phyloP scores from a whole-genome alignment of 495 filamentous ascomycete species.

The Tetracladium marchalianum region DNA sequence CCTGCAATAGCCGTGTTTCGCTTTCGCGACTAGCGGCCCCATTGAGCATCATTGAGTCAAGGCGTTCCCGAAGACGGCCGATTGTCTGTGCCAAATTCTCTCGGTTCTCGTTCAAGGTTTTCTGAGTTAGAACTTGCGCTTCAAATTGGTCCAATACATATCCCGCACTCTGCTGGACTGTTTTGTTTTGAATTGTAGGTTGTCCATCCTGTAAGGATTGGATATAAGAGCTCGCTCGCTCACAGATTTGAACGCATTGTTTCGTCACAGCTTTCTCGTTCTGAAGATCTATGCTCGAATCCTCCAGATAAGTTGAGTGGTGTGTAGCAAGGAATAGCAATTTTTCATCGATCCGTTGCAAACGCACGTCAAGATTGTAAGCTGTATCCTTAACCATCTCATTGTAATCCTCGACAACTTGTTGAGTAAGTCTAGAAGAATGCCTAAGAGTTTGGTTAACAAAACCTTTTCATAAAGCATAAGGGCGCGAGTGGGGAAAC shows the following conservation, averaged over 20 bases:
- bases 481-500: slow-evolving; percentile 10
- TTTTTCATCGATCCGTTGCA: slow-evolving; percentile 16
- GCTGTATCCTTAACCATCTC: slow-evolving; percentile 16
- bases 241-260: slow-evolving; percentile 18
- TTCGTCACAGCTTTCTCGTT: slow-evolving; percentile 16
- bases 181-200: slow-evolving; percentile 9
- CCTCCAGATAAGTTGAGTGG: slow-evolving; percentile 3
- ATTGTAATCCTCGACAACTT: slow-evolving; percentile 14
- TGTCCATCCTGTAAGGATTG: slow-evolving; percentile 12
- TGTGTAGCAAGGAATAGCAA: slow-evolving; percentile 6
- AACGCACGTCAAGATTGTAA: slow-evolving; percentile 12
- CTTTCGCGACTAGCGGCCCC: slow-evolving; percentile 9
- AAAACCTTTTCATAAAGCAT: slow-evolving; percentile 8
- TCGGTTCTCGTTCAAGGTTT: slow-evolving; percentile 19
- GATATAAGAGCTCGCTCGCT: slow-evolving; percentile 13
- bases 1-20: slow-evolving; percentile 20
- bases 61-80: slow-evolving; percentile 19
- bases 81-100: slow-evolving; percentile 18
- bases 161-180: slow-evolving; percentile 5
- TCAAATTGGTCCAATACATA: slow-evolving; percentile 11
- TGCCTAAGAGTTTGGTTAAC: slow-evolving; percentile 11
- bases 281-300: slow-evolving; percentile 14
- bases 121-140: slow-evolving; percentile 14
- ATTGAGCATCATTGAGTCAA: slow-evolving; percentile 17
- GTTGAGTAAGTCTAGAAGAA: slow-evolving; percentile 13